Conservation (phyloP, 768 basidiomycete genomes). For the Boletus coccyginus region DNA sequence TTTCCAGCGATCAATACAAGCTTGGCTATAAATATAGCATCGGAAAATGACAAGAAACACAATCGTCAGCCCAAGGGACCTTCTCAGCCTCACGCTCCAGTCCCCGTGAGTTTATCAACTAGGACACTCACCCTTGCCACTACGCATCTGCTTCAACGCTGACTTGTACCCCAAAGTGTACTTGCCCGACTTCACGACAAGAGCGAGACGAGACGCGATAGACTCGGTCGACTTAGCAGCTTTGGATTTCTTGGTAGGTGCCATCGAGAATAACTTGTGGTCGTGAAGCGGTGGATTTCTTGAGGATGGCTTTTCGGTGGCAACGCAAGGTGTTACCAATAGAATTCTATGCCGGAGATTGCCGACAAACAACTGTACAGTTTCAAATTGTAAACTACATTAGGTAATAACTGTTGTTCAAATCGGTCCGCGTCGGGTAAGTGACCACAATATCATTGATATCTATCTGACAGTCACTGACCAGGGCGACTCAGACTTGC, state of each 20-base stretch:
- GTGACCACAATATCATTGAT: neutral
- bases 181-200: conserved; percentile 99
- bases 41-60: conserved; percentile 24
- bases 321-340: neutral
- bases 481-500: conserved; percentile 93
- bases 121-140: conserved; percentile 83
- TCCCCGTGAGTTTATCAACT: conserved; percentile 63
- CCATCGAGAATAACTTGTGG: conserved; percentile 55
- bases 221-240: conserved; percentile 91
- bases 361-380: conserved; percentile 30
- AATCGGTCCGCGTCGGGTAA: conserved; percentile 83
- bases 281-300: conserved; percentile 13
- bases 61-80: conserved; percentile 82
- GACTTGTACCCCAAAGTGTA: conserved; percentile 98
- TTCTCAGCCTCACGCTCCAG: conserved; percentile 99
- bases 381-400: conserved; percentile 26
- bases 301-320: conserved; percentile 14
- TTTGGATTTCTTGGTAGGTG: conserved; percentile 94
- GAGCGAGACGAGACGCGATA: conserved; percentile 86
- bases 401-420: neutral
- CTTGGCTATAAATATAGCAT: conserved; percentile 62
- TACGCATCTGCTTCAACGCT: conserved; percentile 97
- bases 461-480: conserved; percentile 46
- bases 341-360: conserved; percentile 15
- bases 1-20: conserved; percentile 98